Evolutionary conservation across 202 grass and related monocot genomes (phyloP).

Genomic region (Tripidium arundinaceum): DNA sequence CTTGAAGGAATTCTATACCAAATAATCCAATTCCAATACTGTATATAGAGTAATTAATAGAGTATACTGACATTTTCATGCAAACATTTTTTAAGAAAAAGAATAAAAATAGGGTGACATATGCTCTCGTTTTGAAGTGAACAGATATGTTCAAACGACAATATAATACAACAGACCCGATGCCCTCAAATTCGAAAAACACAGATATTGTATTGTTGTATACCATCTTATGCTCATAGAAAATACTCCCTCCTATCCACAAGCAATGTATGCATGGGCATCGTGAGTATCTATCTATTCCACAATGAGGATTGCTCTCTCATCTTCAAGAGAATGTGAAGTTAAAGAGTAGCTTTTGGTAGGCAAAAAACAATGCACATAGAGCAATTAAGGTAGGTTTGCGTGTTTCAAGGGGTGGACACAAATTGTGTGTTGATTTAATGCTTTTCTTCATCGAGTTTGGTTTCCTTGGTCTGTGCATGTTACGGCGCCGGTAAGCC

Average conservation of each 20-base stretch:
- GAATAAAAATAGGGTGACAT: neutral
- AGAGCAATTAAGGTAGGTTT: neutral
- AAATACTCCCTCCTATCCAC: neutral
- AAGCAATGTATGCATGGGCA: neutral
- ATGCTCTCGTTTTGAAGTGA: neutral
- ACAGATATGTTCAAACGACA: neutral
- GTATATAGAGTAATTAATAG: neutral
- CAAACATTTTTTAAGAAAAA: neutral
- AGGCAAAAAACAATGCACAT: neutral
- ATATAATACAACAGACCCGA: neutral
- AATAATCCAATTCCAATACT: slow-evolving; percentile 5
- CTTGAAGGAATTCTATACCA: neutral
- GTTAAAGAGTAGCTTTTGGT: neutral
- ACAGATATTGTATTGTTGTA: neutral
- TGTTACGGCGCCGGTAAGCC: too few species aligned
- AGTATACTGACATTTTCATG: neutral
- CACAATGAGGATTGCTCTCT: neutral
- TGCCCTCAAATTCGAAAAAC: neutral
- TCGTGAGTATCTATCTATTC: neutral
- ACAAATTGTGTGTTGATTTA: neutral
- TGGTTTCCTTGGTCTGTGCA: neutral
- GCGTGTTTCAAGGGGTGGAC: neutral
- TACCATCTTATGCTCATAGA: neutral
- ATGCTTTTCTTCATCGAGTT: neutral
- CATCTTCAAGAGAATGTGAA: neutral